These are phyloP conservation scores for Sphaerostilbella broomeana DNA, from an alignment of 2,329 filamentous ascomycete species.

Conservation along the genomic window DNA sequence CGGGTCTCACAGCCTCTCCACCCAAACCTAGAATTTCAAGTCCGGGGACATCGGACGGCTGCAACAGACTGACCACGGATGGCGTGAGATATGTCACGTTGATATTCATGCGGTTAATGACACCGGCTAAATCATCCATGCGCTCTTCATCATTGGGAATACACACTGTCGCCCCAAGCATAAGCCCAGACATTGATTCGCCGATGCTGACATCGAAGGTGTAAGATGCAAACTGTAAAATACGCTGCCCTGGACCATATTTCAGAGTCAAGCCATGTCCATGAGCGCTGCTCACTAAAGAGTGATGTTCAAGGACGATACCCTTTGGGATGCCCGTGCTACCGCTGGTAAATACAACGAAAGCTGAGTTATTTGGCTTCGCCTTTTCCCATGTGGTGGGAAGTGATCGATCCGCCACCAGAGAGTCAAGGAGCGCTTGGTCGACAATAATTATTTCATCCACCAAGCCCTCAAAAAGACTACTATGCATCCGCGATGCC, in stretches of 20 bases:
- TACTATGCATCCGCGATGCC: not conserved
- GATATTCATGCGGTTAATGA: constrained; percentile 7
- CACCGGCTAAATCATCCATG: constrained; percentile 12
- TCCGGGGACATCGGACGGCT: constrained; percentile 6
- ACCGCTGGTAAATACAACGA: constrained; percentile 12
- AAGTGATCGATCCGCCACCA: constrained; percentile 1
- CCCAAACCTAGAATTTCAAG: constrained; percentile 8
- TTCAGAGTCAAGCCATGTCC: constrained; percentile 7
- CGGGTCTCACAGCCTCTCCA: constrained; percentile 11
- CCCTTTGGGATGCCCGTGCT: constrained; percentile 8
- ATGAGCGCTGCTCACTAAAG: constrained; percentile 8
- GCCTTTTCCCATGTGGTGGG: not conserved
- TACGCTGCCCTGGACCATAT: constrained; percentile 9
- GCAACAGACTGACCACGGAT: constrained; percentile 13
- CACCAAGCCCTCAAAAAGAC: not conserved
- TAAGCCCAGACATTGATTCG: constrained; percentile 15
- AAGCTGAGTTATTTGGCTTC: not conserved
- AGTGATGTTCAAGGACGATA: constrained; percentile 10
- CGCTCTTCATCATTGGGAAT: constrained; percentile 15
- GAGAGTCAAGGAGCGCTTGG: constrained; percentile 1
- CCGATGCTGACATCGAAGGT: constrained; percentile 18
- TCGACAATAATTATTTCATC: constrained; percentile 4
- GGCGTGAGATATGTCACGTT: constrained; percentile 15
- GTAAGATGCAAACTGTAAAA: constrained; percentile 17
- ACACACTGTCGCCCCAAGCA: constrained; percentile 17